Evolutionary conservation across 139 green algal species (phyloP).

Genomic region (Picochlorum sp.): DNA sequence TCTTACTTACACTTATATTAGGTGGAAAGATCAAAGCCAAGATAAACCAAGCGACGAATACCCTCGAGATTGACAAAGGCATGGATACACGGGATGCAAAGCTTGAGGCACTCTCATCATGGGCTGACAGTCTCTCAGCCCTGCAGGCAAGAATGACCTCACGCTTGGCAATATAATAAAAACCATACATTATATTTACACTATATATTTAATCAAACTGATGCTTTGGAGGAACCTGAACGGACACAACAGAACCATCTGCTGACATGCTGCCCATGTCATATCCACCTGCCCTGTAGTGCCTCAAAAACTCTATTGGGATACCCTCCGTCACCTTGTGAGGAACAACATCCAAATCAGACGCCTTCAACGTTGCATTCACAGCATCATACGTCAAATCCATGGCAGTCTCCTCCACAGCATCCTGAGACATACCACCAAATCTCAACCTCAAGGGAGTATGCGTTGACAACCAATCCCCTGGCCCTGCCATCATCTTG

Average conservation of each 20-base stretch:
- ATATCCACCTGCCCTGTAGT: conserved; percentile 63
- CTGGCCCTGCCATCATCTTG: conserved; percentile 15
- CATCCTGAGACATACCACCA: conserved; percentile 52
- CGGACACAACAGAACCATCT: background rate
- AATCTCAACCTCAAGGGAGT: conserved; percentile 28
- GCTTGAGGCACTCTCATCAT: too few species aligned
- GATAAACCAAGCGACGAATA: conserved; percentile 87
- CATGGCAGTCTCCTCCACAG: conserved; percentile 44
- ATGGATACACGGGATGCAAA: conserved; percentile 13
- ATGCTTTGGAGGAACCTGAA: background rate
- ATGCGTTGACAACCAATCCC: conserved; percentile 23
- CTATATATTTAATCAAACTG: conserved; percentile 2
- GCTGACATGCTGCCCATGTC: conserved; percentile 30
- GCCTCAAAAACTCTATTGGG: conserved; percentile 69
- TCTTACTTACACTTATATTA: conserved; percentile 92
- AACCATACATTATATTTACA: too few species aligned
- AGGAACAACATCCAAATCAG: conserved; percentile 52
- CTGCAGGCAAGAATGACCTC: too few species aligned
- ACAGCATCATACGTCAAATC: conserved; percentile 9
- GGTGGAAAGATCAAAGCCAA: conserved; percentile 74
- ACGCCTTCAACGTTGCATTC: conserved; percentile 35
- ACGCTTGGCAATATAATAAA: too few species aligned
- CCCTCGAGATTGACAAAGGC: conserved; percentile 63
- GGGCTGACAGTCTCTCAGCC: too few species aligned
- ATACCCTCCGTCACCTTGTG: conserved; percentile 59